Evolutionary conservation across 257 asterid species (phyloP).

Genomic region (Eustoma russellianum): DNA sequence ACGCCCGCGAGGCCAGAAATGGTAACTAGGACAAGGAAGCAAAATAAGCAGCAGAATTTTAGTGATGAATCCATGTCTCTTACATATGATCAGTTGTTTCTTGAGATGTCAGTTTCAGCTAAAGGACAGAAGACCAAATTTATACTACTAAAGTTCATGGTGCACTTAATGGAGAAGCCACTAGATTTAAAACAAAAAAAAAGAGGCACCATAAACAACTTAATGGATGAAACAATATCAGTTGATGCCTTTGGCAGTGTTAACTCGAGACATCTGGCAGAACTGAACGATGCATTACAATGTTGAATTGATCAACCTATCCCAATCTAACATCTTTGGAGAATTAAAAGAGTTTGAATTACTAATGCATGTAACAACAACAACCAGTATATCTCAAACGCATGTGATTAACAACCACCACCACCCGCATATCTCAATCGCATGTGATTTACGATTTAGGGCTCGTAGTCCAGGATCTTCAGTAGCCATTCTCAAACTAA

Average conservation of each 20-base stretch:
- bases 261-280: background rate
- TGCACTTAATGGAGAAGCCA: conserved; percentile 9
- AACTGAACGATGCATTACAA: too few relatives aligned
- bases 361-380: too few relatives aligned
- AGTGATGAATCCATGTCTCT: conserved; percentile 5
- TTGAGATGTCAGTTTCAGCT: background rate
- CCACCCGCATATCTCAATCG: too few relatives aligned
- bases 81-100: too few relatives aligned
- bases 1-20: background rate
- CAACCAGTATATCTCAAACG: too few relatives aligned
- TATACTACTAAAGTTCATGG: background rate
- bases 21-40: conserved; percentile 2
- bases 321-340: background rate
- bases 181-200: background rate
- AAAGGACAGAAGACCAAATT: background rate
- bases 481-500: too few relatives aligned
- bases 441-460: too few relatives aligned
- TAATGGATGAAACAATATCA: background rate
- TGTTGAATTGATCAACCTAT: background rate
- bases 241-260: background rate
- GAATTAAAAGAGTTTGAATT: too few relatives aligned
- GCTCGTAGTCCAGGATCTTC: too few relatives aligned
- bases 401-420: too few relatives aligned
- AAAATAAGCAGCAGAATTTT: conserved; percentile 1
- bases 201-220: background rate